phyloP scores from a whole-genome alignment of 2,329 filamentous ascomycete genomes.

The Penicillium sp. region DNA sequence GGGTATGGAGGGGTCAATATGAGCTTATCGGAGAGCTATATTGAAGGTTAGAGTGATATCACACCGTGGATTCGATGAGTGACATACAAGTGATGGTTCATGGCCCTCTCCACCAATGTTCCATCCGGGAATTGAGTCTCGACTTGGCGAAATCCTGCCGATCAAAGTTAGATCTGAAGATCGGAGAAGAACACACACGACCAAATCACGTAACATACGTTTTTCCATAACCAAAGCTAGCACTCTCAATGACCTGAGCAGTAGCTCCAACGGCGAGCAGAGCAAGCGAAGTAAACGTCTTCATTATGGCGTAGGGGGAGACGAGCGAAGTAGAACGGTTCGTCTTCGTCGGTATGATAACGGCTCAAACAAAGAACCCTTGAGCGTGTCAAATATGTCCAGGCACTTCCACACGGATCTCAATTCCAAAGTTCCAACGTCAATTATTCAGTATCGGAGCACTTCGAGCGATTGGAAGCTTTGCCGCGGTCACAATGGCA shows the following conservation, averaged over 20 bases:
- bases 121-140: slow-evolving; percentile 62
- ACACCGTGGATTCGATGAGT: not conserved
- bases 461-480: slow-evolving; percentile 17
- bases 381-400: slow-evolving; percentile 11
- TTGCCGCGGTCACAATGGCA: slow-evolving; percentile 22
- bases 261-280: slow-evolving; percentile 58
- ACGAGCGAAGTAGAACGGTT: slow-evolving; percentile 23
- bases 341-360: slow-evolving; percentile 11
- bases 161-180: slow-evolving; percentile 14
- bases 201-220: slow-evolving; percentile 53
- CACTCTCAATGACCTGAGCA: slow-evolving; percentile 72
- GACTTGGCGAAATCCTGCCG: slow-evolving; percentile 65
- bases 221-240: slow-evolving; percentile 77
- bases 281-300: slow-evolving; percentile 48
- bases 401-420: slow-evolving; percentile 1
- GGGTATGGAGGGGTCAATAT: slow-evolving; percentile 89
- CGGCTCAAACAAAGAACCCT: slow-evolving; percentile 8
- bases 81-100: slow-evolving; percentile 58
- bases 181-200: not conserved
- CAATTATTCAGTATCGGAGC: slow-evolving; percentile 12
- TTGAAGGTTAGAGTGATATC: slow-evolving; percentile 24
- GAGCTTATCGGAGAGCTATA: slow-evolving; percentile 79
- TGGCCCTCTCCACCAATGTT: slow-evolving; percentile 61
- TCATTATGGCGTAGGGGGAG: slow-evolving; percentile 42
- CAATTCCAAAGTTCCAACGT: slow-evolving; percentile 5